phyloP scores from a whole-genome alignment of 2,329 filamentous ascomycete genomes.

The Madurella mycetomatis region DNA sequence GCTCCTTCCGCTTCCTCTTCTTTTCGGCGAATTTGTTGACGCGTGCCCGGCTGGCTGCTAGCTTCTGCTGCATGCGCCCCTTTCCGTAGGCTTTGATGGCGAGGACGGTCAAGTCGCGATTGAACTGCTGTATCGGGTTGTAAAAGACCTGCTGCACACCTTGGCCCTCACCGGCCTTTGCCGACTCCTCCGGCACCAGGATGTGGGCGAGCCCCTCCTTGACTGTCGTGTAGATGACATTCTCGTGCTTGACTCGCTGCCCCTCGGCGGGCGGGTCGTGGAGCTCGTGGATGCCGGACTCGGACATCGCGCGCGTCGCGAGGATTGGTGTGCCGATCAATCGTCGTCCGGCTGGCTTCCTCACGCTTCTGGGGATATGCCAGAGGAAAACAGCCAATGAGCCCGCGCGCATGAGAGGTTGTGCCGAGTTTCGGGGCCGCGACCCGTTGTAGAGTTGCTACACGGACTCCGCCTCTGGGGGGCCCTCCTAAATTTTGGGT shows the following conservation, averaged over 20 bases:
- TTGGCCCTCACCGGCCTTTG: slow-evolving; percentile 45
- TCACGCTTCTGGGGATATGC: slow-evolving; percentile 12
- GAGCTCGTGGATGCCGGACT: slow-evolving; percentile 16
- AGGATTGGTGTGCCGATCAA: neutral
- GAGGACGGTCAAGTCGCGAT: slow-evolving; percentile 88
- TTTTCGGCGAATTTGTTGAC: slow-evolving; percentile 44
- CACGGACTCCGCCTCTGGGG: neutral
- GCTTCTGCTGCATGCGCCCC: slow-evolving; percentile 49
- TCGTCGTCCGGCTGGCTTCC: neutral
- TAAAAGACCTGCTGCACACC: slow-evolving; percentile 84
- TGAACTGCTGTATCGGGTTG: slow-evolving; percentile 98
- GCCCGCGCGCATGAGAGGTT: slow-evolving; percentile 12
- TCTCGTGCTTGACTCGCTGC: slow-evolving; percentile 37
- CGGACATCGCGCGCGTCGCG: slow-evolving; percentile 22
- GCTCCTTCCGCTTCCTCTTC: slow-evolving; percentile 40
- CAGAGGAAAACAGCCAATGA: slow-evolving; percentile 8
- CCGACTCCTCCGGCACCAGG: slow-evolving; percentile 44
- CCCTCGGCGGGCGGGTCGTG: slow-evolving; percentile 29
- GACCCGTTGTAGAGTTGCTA: neutral
- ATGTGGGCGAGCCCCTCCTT: slow-evolving; percentile 56
- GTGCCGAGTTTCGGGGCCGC: neutral
- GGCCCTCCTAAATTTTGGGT: slow-evolving; percentile 3
- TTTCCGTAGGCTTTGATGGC: slow-evolving; percentile 87
- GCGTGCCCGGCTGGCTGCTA: slow-evolving; percentile 51
- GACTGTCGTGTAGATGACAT: slow-evolving; percentile 48